A percentile compares a stretch with the other conserved stretches of the same genome.
Evolutionary conservation across 169 alveolate species (phyloP).

Genomic region (Plasmodium adleri): DNA sequence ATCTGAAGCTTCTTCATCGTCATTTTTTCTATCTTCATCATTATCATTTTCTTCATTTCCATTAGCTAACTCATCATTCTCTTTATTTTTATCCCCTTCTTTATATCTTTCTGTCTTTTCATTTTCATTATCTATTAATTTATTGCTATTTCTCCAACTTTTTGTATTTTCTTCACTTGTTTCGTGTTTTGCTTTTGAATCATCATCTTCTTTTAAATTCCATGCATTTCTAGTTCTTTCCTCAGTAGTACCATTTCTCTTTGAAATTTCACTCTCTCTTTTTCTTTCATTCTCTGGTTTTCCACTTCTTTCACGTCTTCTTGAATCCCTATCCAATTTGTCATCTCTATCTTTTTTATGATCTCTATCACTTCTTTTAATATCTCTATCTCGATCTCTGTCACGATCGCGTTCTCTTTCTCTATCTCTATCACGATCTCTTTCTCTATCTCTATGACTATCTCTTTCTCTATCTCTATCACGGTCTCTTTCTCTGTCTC

Average conservation of each 20-base stretch:
- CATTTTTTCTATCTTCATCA: slow-evolving; percentile 8
- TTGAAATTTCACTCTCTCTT: slow-evolving; percentile 42
- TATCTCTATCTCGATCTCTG: slow-evolving; percentile 26
- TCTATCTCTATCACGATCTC: slow-evolving; percentile 1
- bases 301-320: slow-evolving; percentile 22
- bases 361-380: slow-evolving; percentile 77
- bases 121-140: slow-evolving; percentile 17
- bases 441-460: slow-evolving; percentile 16
- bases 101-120: slow-evolving; percentile 9
- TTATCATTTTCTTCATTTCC: slow-evolving; percentile 22
- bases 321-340: slow-evolving; percentile 57
- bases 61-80: slow-evolving; percentile 35
- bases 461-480: slow-evolving; percentile 32
- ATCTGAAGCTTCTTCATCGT: slow-evolving; percentile 34
- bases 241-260: slow-evolving; percentile 20
- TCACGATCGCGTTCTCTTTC: slow-evolving; percentile 44
- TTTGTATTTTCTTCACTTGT: slow-evolving; percentile 3
- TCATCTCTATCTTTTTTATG: slow-evolving; percentile 71
- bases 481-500: slow-evolving; percentile 16
- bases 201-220: slow-evolving; percentile 22
- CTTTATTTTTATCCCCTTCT: slow-evolving; percentile 45
- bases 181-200: slow-evolving; percentile 15
- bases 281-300: slow-evolving; percentile 45
- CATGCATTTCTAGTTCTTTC: slow-evolving; percentile 15
- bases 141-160: slow-evolving; percentile 3